Conservation (phyloP, 2,329 filamentous ascomycete species). For the Davidsoniella australis region DNA sequence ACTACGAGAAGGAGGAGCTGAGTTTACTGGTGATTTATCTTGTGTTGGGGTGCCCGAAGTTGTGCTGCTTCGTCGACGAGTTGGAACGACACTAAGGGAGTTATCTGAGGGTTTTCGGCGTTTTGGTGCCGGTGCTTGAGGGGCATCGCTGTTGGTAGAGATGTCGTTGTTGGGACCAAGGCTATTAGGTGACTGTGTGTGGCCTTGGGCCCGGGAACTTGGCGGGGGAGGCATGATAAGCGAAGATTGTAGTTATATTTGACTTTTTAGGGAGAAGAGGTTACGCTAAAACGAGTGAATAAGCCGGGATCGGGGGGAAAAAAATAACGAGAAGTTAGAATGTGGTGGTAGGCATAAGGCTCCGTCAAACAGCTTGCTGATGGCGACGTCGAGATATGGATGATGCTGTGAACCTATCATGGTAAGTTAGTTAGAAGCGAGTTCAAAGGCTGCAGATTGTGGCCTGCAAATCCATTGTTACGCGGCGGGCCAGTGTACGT, state of each 20-base stretch:
- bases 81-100: not conserved
- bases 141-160: not conserved
- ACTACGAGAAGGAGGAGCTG: not conserved
- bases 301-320: no score
- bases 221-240: not conserved
- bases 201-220: not conserved
- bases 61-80: constrained; percentile 10
- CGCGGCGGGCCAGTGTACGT: no score
- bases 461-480: no score
- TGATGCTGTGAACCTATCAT: no score
- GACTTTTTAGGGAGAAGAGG: no score
- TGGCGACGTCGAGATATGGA: no score
- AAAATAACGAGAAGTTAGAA: no score
- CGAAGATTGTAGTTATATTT: not conserved
- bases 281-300: no score
- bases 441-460: no score
- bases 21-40: not conserved
- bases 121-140: constrained; percentile 8
- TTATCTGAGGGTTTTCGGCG: constrained; percentile 8
- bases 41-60: constrained; percentile 4
- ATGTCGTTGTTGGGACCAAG: not conserved
- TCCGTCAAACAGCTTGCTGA: no score
- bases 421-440: no score
- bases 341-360: no score
- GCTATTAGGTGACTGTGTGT: not conserved